Conservation (phyloP, 768 basidiomycete species). For the Cystobasidium ongulense region DNA sequence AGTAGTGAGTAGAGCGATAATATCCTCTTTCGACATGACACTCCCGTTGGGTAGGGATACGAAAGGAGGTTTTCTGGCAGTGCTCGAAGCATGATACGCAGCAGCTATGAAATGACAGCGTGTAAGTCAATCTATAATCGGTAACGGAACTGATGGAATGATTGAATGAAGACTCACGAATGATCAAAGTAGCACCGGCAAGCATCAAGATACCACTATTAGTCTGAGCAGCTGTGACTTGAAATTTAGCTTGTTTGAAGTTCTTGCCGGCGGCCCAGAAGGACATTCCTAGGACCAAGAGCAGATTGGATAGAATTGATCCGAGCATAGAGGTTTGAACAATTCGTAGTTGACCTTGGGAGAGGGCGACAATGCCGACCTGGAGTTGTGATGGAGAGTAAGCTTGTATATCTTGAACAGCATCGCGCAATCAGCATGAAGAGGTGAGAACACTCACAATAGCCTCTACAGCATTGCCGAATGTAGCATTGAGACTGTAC, state of each 20-base stretch:
- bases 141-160: no score
- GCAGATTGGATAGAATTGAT: constrained; percentile 79
- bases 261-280: constrained; percentile 73
- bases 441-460: background rate
- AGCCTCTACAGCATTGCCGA: constrained; percentile 56
- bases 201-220: constrained; percentile 50
- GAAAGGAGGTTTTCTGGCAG: background rate
- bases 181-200: constrained; percentile 29
- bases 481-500: constrained; percentile 46
- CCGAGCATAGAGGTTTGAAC: constrained; percentile 91
- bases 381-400: background rate
- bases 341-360: constrained; percentile 72
- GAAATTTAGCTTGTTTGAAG: constrained; percentile 63
- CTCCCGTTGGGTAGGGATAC: background rate
- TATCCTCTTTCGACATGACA: constrained; percentile 1
- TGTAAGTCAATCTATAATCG: background rate
- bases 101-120: background rate
- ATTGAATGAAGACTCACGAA: constrained; percentile 2
- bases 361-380: constrained; percentile 69
- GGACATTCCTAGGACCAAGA: constrained; percentile 81
- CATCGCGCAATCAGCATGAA: background rate
- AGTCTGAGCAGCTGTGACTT: constrained; percentile 79
- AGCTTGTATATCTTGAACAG: background rate
- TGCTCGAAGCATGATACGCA: constrained; percentile 43
- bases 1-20: constrained; percentile 37